Evolutionary conservation across 1,139 yeast species (phyloP), one percentile per base, ranked within the genome.

Genomic region (Wickerhamomyces sp.): DNA sequence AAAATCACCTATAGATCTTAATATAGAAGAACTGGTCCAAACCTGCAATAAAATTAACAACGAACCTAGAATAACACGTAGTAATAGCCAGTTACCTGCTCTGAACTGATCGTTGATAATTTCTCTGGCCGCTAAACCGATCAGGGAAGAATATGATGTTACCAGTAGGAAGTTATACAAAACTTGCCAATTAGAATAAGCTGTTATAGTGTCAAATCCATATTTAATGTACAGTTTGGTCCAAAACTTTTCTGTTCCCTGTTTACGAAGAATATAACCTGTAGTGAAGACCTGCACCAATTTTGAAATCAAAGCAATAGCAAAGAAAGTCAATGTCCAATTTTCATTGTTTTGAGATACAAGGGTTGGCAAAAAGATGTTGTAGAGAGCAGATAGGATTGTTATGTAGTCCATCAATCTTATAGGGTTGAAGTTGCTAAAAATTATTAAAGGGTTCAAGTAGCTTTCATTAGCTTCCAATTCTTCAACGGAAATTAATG

Each of bases 101-200:
- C 40, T 46, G 35, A 54, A 43, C 48, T 59, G 46, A 37, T 54
- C 47, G 61, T 69, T 52, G 47, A 63, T 18, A 37, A 56, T 53
- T 36, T 67, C 68, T 33, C 71, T 56, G 7, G 60, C 36, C n/a
- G 58, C 56, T 19, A 65, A 46, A 4, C 61, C 62, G 27, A 58
- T 45, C 24, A 68, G 52, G 1, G 67, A 57, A 7, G 67, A 58
- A 46, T 74, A 74, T 1, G 74, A 65, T 47, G 70, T 54, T 15
- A 70, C 67, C 13, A 71, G 54, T 10, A 68, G 53, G 25, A 63
- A 50, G 52, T 85, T 86, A 63, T 83, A 86, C 37, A 84, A 60
- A 7, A 79, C 73, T 47, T 86, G 82, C 89, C 94, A 87, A 52
- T 83, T 85, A 49, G 78, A 76, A 55, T 80, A 81, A 1, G 95